Evolutionary conservation across 768 basidiomycete genomes (phyloP).

Genomic region (Paxillus rubicundulus): DNA sequence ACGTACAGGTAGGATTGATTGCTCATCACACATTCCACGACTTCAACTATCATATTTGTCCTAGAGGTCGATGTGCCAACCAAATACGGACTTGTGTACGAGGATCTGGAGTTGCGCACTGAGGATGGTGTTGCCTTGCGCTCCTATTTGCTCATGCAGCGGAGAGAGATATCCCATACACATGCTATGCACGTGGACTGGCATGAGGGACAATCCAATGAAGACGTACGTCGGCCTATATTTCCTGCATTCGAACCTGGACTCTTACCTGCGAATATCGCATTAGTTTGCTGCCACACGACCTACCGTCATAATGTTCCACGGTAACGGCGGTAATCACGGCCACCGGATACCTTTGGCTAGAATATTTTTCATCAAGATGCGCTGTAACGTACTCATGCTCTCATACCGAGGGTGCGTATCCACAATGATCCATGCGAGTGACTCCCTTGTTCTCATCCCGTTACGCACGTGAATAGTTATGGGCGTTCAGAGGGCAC

Average conservation of each 20-base stretch:
- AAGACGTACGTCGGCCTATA: slow-evolving; percentile 47
- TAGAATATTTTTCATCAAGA: slow-evolving; percentile 71
- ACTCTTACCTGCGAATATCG: neutral
- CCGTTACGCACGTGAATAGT: slow-evolving; percentile 35
- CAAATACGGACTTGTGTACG: slow-evolving; percentile 70
- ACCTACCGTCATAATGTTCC: slow-evolving; percentile 91
- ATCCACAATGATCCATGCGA: neutral
- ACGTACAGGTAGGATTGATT: slow-evolving; percentile 54
- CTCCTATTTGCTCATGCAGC: slow-evolving; percentile 75
- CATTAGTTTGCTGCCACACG: slow-evolving; percentile 46
- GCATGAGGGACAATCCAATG: slow-evolving; percentile 45
- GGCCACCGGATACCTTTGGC: slow-evolving; percentile 92
- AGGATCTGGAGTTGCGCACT: slow-evolving; percentile 70
- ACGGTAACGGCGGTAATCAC: slow-evolving; percentile 84
- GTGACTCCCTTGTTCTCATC: neutral
- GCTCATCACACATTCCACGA: neutral
- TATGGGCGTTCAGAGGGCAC: slow-evolving; percentile 88
- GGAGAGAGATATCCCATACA: slow-evolving; percentile 41
- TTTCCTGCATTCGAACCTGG: neutral
- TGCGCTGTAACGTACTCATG: slow-evolving; percentile 94
- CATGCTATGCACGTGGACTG: slow-evolving; percentile 36
- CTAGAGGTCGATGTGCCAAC: slow-evolving; percentile 70
- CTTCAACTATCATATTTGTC: neutral
- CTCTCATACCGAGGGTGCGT: slow-evolving; percentile 87
- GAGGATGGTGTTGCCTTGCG: slow-evolving; percentile 69